Base-by-base conservation (phyloP, 768 basidiomycete genomes). In the Multifurca ochricompacta region DNA sequence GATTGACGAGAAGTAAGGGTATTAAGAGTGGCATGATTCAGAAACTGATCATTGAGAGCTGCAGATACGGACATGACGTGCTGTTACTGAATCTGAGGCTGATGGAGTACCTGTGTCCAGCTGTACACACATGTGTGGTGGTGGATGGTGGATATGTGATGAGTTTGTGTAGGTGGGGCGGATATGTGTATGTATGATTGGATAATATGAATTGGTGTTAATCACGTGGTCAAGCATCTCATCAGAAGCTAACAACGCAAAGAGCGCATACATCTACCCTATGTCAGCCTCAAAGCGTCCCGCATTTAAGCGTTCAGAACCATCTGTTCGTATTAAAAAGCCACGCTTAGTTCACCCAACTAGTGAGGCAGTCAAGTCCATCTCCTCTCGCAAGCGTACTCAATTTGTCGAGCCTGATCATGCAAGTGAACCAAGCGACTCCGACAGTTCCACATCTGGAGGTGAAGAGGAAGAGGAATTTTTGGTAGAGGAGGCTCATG, bases 401-500 rank as follows among this genome's bases (percentile, higher is more conserved):
- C 54, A 35, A 8, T 13, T 6, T 34, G 31, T n/a, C 13, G n/a
- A 43, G 3, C n/a, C n/a, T n/a, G n/a, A n/a, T n/a, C 31, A 32
- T 34, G 4, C 19, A 16, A 19, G 31, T 13, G 3, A n/a, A 28
- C 27, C 40, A 10, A 10, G 19, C 18, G 32, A 45, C 18, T 35
- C 50, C 19, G 32, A 36, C 30, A 32, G 39, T 7, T 51, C 54
- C 36, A 14, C 50, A 31, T 47, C 45, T 21, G 45, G n/a, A n/a
- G n/a, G n/a, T n/a, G n/a, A n/a, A n/a, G n/a, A n/a, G n/a, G n/a
- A 42, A 6, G 36, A 31, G 42, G 37, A 42, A 21, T 30, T 36
- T 19, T n/a, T 21, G 4, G 32, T n/a, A 11, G 49, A 69, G 25
- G 64, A 62, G 9, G 54, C 14, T 8, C 67, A 68, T 11, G 70